A percentile compares a stretch with the other conserved stretches of the same genome.
Evolutionary conservation across 129 eudicot genomes (phyloP).

Genomic region (Escallonia herrerae): DNA sequence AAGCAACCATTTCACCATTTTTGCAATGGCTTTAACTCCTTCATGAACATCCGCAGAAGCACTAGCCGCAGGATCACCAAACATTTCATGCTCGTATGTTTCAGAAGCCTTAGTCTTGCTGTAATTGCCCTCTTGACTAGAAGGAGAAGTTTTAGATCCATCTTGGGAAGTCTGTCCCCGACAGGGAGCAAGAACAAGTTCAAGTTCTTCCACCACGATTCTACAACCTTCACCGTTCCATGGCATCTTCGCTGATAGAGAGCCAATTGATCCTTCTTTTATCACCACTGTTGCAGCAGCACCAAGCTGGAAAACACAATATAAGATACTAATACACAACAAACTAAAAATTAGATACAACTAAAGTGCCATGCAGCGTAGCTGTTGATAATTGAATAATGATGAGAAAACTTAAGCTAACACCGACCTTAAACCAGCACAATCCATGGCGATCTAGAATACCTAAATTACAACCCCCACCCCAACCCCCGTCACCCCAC

Average conservation of each 20-base stretch:
- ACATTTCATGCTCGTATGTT: constrained; percentile 33
- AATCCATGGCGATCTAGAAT: no score
- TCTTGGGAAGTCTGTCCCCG: constrained; percentile 9
- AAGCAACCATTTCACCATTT: constrained; percentile 79
- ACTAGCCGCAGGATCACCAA: constrained; percentile 9
- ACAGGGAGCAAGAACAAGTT: constrained; percentile 63
- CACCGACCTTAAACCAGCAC: no score
- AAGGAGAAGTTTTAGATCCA: constrained; percentile 29
- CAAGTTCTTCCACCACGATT: constrained; percentile 84
- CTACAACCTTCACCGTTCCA: constrained; percentile 74
- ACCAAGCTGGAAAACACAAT: constrained; percentile 49
- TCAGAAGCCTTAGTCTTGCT: constrained; percentile 18
- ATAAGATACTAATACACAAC: neutral
- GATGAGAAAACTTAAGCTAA: no score
- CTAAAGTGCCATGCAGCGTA: no score
- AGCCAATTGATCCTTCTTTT: constrained; percentile 79
- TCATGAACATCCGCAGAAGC: constrained; percentile 74
- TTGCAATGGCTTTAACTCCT: constrained; percentile 95
- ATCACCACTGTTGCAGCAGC: constrained; percentile 46
- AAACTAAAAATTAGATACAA: no score
- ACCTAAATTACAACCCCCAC: no score
- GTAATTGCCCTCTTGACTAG: constrained; percentile 23
- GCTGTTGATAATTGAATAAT: no score
- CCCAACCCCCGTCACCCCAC: no score
- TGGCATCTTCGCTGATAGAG: constrained; percentile 59